Evolutionary conservation across 1,284 basidiomycete species (phyloP).

Genomic region (Cryptococcus sp.): DNA sequence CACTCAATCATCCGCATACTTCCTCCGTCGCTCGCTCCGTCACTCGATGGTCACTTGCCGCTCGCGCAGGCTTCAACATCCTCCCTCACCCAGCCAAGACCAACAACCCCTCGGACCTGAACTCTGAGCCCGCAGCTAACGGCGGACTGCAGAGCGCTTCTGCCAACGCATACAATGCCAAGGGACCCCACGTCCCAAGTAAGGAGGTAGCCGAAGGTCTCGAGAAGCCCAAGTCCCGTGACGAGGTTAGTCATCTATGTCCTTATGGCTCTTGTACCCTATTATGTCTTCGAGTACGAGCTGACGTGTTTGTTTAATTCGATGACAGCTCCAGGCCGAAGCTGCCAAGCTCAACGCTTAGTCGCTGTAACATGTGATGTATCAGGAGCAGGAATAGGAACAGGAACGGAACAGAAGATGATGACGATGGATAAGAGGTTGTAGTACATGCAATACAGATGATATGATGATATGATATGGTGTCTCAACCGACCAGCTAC

Average conservation of each 20-base stretch:
- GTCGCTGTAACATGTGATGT: neutral
- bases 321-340: constrained; percentile 34
- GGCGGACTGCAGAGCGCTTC: constrained; percentile 38
- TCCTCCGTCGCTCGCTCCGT: neutral
- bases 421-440: neutral
- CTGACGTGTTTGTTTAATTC: neutral
- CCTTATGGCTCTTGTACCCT: neutral
- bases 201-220: constrained; percentile 42
- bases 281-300: neutral
- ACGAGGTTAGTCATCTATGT: constrained; percentile 44
- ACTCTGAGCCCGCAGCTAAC: constrained; percentile 33
- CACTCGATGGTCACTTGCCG: neutral
- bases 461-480: neutral
- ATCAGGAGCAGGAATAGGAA: neutral
- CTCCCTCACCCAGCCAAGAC: constrained; percentile 55
- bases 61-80: constrained; percentile 49
- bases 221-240: constrained; percentile 52
- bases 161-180: constrained; percentile 46
- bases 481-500: no score
- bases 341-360: constrained; percentile 40
- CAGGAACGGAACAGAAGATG: neutral
- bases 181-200: constrained; percentile 43
- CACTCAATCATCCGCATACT: neutral
- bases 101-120: constrained; percentile 53
- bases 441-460: neutral